A percentile compares a stretch with the other conserved stretches of the same genome.
These are phyloP conservation scores for Auricularia cornea DNA, from an alignment of 768 basidiomycete genomes.

Conservation along the genomic window DNA sequence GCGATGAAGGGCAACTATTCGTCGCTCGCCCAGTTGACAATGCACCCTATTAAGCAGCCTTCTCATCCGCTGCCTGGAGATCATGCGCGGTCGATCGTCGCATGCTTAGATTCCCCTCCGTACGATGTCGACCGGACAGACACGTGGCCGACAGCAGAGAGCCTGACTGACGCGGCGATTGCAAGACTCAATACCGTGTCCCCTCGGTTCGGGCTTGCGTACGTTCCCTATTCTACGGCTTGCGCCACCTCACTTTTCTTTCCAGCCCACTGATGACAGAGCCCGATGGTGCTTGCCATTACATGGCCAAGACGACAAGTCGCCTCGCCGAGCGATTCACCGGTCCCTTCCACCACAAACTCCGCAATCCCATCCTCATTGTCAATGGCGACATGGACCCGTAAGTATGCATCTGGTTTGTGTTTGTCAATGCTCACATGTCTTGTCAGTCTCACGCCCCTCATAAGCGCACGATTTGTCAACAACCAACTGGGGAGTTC, in stretches of 20 bases:
- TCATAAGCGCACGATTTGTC: background rate
- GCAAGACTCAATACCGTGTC: conserved; percentile 2
- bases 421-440: too few species aligned
- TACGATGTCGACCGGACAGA: background rate
- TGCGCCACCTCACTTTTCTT: background rate
- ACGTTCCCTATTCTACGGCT: background rate
- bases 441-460: background rate
- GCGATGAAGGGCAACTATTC: conserved; percentile 8
- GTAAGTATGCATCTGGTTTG: background rate
- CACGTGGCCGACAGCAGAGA: conserved; percentile 5
- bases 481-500: background rate
- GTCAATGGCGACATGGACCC: background rate
- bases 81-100: conserved; percentile 8
- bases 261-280: conserved; percentile 1
- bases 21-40: background rate
- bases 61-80: background rate
- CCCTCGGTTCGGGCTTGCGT: conserved; percentile 6
- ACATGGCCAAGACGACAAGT: background rate
- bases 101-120: conserved; percentile 8
- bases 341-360: conserved; percentile 4
- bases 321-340: background rate
- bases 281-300: conserved; percentile 10
- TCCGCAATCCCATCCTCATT: conserved; percentile 1
- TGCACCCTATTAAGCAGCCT: background rate
- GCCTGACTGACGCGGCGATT: conserved; percentile 6